Evolutionary conservation across 148 eudicot species (phyloP).

Genomic region (Diospyros lotus): DNA sequence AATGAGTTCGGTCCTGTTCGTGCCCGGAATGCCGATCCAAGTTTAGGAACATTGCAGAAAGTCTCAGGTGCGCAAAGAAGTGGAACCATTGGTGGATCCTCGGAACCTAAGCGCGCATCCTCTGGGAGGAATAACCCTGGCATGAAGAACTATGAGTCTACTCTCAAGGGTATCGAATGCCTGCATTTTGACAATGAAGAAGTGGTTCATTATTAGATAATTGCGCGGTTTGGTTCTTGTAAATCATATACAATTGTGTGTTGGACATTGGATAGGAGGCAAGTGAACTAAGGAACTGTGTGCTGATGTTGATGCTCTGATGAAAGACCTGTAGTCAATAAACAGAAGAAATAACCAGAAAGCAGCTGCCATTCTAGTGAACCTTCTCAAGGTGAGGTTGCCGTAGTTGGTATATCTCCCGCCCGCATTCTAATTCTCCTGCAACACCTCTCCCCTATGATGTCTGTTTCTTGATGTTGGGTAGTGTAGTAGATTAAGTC

Average conservation of each 20-base stretch:
- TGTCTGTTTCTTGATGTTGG: background rate
- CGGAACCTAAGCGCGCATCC: slow-evolving; percentile 50
- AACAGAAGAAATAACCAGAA: background rate
- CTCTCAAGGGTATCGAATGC: slow-evolving; percentile 71
- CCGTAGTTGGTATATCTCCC: background rate
- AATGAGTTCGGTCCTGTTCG: slow-evolving; percentile 54
- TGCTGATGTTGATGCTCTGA: background rate
- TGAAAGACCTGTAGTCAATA: background rate
- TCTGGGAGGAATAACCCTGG: slow-evolving; percentile 47
- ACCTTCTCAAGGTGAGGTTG: background rate
- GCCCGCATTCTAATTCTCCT: background rate
- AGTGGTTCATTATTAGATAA: slow-evolving; percentile 31
- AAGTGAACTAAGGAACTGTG: too few relatives aligned
- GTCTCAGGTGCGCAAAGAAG: slow-evolving; percentile 61
- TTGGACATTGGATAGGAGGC: slow-evolving; percentile 7
- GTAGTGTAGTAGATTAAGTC: background rate
- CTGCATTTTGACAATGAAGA: slow-evolving; percentile 70
- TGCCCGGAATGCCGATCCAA: slow-evolving; percentile 49
- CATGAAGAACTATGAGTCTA: slow-evolving; percentile 57
- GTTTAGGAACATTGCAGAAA: slow-evolving; percentile 49
- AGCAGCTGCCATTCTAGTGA: background rate
- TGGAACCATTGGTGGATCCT: slow-evolving; percentile 61
- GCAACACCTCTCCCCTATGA: background rate
- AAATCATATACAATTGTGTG: slow-evolving; percentile 20
- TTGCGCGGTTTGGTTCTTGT: slow-evolving; percentile 12